These are phyloP conservation scores for Bruguiera sexangula DNA, from an alignment of 345 rosid species.

Conservation along the genomic window DNA sequence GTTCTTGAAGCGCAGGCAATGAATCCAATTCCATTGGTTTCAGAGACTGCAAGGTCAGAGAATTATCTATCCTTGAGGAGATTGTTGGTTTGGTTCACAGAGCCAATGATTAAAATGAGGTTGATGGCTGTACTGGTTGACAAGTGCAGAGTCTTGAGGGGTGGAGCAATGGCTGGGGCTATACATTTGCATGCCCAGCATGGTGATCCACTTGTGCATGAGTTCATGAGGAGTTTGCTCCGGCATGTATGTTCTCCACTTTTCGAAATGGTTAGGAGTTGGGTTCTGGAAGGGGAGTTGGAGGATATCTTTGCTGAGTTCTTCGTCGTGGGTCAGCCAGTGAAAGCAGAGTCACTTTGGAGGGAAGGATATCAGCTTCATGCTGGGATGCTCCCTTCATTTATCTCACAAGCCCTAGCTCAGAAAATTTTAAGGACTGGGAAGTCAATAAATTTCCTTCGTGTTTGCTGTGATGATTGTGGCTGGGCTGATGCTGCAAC, in stretches of 20 bases:
- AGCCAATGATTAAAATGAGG: slow-evolving; percentile 96
- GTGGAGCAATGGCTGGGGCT: slow-evolving; percentile 97
- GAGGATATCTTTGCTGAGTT: slow-evolving; percentile 91
- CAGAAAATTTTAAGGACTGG: slow-evolving; percentile 92
- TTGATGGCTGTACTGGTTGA: slow-evolving; percentile 96
- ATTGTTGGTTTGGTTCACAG: slow-evolving; percentile 85
- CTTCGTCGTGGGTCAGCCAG: slow-evolving; percentile 85
- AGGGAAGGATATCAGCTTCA: slow-evolving; percentile 94
- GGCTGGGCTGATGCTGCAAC: slow-evolving; percentile 96
- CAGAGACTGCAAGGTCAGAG: slow-evolving; percentile 54
- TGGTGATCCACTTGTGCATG: slow-evolving; percentile 86
- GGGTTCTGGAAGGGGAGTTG: slow-evolving; percentile 98
- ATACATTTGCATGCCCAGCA: slow-evolving; percentile 96
- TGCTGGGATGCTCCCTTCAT: slow-evolving; percentile 84
- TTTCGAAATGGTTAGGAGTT: slow-evolving; percentile 97
- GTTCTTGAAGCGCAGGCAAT: slow-evolving; percentile 84
- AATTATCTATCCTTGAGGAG: slow-evolving; percentile 88
- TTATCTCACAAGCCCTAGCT: slow-evolving; percentile 86
- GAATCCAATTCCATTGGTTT: slow-evolving; percentile 90
- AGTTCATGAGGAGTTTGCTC: slow-evolving; percentile 82
- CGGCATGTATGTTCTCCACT: slow-evolving; percentile 86
- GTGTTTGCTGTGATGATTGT: slow-evolving; percentile 91
- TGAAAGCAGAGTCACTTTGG: slow-evolving; percentile 95
- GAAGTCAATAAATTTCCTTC: slow-evolving; percentile 91
- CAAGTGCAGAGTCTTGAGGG: slow-evolving; percentile 83